Percentiles rank a stretch among this genome's conserved stretches.
Conservation (phyloP, 768 basidiomycete species). For the Agrocybe chaxingu region DNA sequence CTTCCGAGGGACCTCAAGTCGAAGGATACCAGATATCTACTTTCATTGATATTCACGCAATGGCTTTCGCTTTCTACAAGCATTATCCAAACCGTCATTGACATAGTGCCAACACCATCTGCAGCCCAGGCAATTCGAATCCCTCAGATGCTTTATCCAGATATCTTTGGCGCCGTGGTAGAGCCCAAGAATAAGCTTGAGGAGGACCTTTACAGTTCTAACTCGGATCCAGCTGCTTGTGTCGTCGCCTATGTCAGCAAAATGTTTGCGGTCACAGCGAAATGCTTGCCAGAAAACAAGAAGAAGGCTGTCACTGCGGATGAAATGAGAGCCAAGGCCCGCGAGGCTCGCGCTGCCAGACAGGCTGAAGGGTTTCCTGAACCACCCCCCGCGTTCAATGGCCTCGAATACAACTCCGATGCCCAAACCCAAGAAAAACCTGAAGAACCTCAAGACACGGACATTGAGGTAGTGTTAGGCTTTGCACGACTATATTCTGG, state of each 20-base stretch:
- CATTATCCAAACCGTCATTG: slow-evolving; percentile 88
- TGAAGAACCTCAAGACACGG: slow-evolving; percentile 23
- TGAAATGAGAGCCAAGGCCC: slow-evolving; percentile 70
- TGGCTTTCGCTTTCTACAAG: slow-evolving; percentile 95
- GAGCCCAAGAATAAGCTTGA: slow-evolving; percentile 81
- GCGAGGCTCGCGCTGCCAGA: slow-evolving; percentile 43
- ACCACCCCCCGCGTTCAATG: slow-evolving; percentile 4
- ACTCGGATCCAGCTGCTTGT: slow-evolving; percentile 49
- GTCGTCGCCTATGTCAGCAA: slow-evolving; percentile 93
- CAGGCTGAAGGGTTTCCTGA: slow-evolving; percentile 20
- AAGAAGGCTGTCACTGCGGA: slow-evolving; percentile 74
- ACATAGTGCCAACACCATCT: slow-evolving; percentile 88
- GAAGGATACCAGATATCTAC: slow-evolving; percentile 83
- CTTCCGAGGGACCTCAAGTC: slow-evolving; percentile 86
- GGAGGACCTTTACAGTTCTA: slow-evolving; percentile 73
- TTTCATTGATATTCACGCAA: slow-evolving; percentile 86
- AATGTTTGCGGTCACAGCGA: slow-evolving; percentile 89
- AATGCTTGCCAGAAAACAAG: slow-evolving; percentile 86
- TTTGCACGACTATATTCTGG: slow-evolving; percentile 96
- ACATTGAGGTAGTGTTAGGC: slow-evolving; percentile 75
- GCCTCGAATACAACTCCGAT: slow-evolving; percentile 13
- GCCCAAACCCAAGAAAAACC: slow-evolving; percentile 11
- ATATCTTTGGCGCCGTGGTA: slow-evolving; percentile 55
- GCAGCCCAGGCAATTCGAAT: slow-evolving; percentile 79
- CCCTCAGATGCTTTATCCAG: slow-evolving; percentile 90